Conservation (phyloP, 805 yeast genomes). For the Candida xiaguanensis region DNA sequence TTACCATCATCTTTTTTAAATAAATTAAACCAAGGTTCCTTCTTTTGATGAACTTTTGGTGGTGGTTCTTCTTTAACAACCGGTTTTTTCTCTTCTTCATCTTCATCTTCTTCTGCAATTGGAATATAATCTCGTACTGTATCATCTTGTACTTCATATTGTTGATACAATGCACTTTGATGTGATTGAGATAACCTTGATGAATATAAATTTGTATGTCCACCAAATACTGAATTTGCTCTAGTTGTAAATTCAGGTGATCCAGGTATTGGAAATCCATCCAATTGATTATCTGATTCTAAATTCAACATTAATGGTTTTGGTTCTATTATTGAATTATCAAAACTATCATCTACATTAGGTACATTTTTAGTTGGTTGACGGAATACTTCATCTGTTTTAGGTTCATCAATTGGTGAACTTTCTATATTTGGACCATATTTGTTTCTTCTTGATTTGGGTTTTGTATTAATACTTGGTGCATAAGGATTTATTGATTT, state of each 20-base stretch:
- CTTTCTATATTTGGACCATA: conserved; percentile 21
- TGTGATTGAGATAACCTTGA: conserved; percentile 42
- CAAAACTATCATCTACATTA: conserved; percentile 33
- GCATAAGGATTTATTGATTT: conserved; percentile 32
- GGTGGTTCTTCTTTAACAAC: conserved; percentile 19
- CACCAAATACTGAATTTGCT: conserved; percentile 41
- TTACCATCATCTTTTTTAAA: conserved; percentile 48
- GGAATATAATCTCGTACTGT: conserved; percentile 42
- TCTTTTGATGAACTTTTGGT: conserved; percentile 15
- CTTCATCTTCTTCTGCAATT: conserved; percentile 42
- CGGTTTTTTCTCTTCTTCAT: conserved; percentile 45
- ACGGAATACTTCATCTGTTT: too few species aligned
- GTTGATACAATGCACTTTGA: conserved; percentile 41
- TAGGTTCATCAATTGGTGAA: conserved; percentile 8
- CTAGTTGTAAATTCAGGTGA: conserved; percentile 43
- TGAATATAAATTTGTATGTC: conserved; percentile 23
- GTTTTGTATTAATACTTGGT: conserved; percentile 20
- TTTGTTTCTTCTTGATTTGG: conserved; percentile 16
- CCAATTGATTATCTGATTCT: conserved; percentile 17
- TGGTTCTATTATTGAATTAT: conserved; percentile 11
- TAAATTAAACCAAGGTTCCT: conserved; percentile 47
- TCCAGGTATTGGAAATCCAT: conserved; percentile 41
- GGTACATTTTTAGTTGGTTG: conserved; percentile 6
- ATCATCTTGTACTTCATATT: conserved; percentile 43
- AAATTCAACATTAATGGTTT: conserved; percentile 7